These are phyloP conservation scores for Dryas drummondii DNA, from an alignment of 306 rosid species.

Conservation along the genomic window DNA sequence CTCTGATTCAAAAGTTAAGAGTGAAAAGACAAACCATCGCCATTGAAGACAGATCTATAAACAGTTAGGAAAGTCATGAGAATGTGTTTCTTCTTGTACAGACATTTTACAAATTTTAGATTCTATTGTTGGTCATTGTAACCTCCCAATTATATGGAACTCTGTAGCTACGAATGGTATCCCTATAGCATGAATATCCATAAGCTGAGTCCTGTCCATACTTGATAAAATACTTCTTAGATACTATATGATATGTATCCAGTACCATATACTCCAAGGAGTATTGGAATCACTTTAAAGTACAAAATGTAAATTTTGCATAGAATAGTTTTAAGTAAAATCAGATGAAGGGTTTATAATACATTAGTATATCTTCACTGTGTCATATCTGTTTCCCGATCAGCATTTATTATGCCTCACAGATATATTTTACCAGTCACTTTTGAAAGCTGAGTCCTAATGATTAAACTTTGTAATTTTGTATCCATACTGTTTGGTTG, in stretches of 20 bases:
- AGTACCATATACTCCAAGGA: background rate
- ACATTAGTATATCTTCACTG: background rate
- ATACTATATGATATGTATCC: background rate
- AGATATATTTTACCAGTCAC: background rate
- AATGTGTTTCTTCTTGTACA: background rate
- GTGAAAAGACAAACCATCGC: background rate
- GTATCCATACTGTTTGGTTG: background rate
- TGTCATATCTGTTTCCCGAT: slow-evolving; percentile 5
- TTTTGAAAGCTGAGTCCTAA: slow-evolving; percentile 4
- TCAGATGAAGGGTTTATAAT: background rate
- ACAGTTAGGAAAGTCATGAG: background rate
- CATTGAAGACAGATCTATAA: background rate
- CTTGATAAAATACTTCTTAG: background rate
- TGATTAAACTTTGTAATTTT: background rate
- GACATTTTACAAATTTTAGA: background rate
- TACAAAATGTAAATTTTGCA: background rate
- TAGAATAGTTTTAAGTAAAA: background rate
- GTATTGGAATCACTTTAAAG: background rate
- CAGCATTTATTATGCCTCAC: background rate
- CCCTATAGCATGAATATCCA: background rate
- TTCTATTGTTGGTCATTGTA: slow-evolving; percentile 5
- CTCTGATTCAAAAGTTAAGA: background rate
- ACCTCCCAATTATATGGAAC: background rate
- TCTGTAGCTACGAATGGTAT: background rate
- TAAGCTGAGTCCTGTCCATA: background rate